Evolutionary conservation across 2,329 filamentous ascomycete genomes (phyloP), one percentile per base, ranked within the genome.

Genomic region (Colletotrichum somersetense): DNA sequence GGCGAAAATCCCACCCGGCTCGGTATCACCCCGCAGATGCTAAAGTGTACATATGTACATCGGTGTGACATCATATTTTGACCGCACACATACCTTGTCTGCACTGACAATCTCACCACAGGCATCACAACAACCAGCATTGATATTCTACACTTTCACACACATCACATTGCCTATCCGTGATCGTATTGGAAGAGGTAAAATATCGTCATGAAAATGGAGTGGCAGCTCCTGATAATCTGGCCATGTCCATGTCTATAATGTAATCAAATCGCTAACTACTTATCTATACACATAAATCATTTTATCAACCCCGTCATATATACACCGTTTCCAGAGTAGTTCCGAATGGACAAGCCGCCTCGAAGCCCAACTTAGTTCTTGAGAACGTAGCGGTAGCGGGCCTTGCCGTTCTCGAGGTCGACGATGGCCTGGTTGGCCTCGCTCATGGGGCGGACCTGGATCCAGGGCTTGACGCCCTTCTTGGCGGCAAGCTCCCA

Each of bases 401-500:
- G 80, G 6, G 85, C 85, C 77, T 88, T 86, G 0, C 88, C 88
- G 0, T 79, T 79, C 63, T 88, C 85, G 80, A 90, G 85, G 75
- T 90, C 88, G 35, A 89, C 77, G 44, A 90, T 79, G 0, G 83
- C 83, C 78, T 85, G 77, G 77, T 91, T 91, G 1, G 86, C 86
- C 50, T 88, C 85, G 75, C 83, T 85, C 84, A 91, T 85, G 3
- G 85, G 83, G 72, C 86, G 80, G 77, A 84, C 81, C 77, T 90
- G 82, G 55, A 90, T 83, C 87, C 87, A 89, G 1, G 89, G 87
- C 80, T 86, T 85, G 38, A 91, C 80, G 0, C 84, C 82, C 79
- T 90, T 87, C 66, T 89, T 83, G 1, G 85, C 88, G 20, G 87
- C 89, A 69, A 91, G 84, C 71, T 85, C 74, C 63, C 91, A 78